Evolutionary conservation across 129 eudicot genomes (phyloP), one percentile per base, ranked within the genome.

Genomic region (Logfia minima): DNA sequence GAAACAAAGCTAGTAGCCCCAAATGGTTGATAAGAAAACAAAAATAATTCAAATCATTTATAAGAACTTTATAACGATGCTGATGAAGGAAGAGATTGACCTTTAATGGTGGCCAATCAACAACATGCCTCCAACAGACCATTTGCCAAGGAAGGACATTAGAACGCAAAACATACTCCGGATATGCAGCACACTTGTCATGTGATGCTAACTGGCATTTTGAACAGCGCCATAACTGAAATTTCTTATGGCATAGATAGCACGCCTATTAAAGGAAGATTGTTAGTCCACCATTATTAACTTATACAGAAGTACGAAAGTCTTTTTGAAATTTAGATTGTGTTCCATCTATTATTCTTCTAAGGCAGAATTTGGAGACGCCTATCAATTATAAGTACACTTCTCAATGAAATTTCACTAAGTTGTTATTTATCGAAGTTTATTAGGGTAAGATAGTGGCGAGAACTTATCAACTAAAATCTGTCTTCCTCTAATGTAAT

Each of bases 81-180:
- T 82, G 82, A 82, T 70, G 81, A 80, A 80, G 63, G 88, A 92
- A 83, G 90, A 85, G 74, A 84, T 84, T 79, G 89, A 91, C 97
- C 97, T 91, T 88, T 79, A 83, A 85, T 60, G 73, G 78, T 70
- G 84, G 86, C 90, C 93, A 89, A 82, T 86, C 86, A n/a, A 61
- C 18, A 53, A 75, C 78, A 85, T 94, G 99, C 84, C 83, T 87
- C 99, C 99, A 95, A 72, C 99, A 95, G 71, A 95, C 84, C 67
- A 80, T 92, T 87, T 86, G 85, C 43, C 85, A 85, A n/a, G 92
- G 88, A 56, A 65, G 80, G 68, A 80, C 86, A 26, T 75, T 73
- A 58, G 84, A 45, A 63, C 64, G 86, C 24, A 75, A 26, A 55
- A 94, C 92, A 72, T 84, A 70, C 82, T 94, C 92, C 7, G 96